Evolutionary conservation across 2,329 filamentous ascomycete genomes (phyloP).

Genomic region (Hypoxylon sp.): DNA sequence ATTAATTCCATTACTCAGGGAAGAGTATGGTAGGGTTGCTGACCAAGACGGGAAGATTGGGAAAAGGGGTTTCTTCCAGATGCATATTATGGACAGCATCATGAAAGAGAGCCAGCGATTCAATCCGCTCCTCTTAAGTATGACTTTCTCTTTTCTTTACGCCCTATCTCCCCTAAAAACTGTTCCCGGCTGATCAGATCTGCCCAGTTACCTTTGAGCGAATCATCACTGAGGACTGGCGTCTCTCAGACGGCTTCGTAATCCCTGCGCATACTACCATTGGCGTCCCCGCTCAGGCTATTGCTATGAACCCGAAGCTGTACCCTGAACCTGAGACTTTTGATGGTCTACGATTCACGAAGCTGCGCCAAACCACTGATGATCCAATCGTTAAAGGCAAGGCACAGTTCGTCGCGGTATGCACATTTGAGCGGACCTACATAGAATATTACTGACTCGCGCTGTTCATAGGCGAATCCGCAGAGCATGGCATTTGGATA

Average conservation of each 20-base stretch:
- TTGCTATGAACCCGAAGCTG: conserved; percentile 39
- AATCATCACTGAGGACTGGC: conserved; percentile 37
- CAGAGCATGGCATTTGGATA: conserved; percentile 57
- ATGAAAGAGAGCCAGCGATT: conserved; percentile 57
- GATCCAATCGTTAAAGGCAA: conserved; percentile 38
- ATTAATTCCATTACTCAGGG: conserved; percentile 58
- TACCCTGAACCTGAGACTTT: conserved; percentile 45
- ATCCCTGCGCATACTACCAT: conserved; percentile 51
- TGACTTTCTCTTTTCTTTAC: conserved; percentile 17
- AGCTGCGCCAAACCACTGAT: conserved; percentile 37
- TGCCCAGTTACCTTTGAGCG: conserved; percentile 45
- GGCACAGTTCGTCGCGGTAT: conserved; percentile 52
- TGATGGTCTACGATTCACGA: conserved; percentile 49
- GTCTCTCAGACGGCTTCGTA: conserved; percentile 52
- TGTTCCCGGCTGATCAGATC: background rate
- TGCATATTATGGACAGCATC: conserved; percentile 56
- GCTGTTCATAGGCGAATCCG: conserved; percentile 26
- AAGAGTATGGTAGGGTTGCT: conserved; percentile 53
- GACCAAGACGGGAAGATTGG: conserved; percentile 39
- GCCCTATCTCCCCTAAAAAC: background rate
- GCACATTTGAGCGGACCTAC: background rate
- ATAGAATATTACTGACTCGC: conserved; percentile 6
- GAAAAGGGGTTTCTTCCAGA: conserved; percentile 42
- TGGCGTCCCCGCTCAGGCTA: conserved; percentile 47
- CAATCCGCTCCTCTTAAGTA: conserved; percentile 48